These are phyloP conservation scores for Alisma plantagoaquatica DNA, from an alignment of 106 monocot species.

Conservation along the genomic window DNA sequence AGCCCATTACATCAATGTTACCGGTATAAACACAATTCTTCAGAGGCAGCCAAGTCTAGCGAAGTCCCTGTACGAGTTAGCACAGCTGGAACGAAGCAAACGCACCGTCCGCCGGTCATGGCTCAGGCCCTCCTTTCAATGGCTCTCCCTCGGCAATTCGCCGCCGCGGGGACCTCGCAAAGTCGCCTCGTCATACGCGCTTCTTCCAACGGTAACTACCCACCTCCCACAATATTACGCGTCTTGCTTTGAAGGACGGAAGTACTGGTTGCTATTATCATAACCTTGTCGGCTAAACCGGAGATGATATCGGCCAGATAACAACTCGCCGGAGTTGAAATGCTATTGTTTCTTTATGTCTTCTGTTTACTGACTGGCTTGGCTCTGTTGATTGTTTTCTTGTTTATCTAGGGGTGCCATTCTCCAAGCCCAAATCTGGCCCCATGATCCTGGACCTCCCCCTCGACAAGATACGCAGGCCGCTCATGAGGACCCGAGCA, in stretches of 20 bases:
- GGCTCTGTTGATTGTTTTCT: background rate
- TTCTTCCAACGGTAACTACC: constrained; percentile 42
- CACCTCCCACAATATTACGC: background rate
- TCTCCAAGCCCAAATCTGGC: constrained; percentile 56
- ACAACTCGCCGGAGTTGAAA: background rate
- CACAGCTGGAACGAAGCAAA: no score
- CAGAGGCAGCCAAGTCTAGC: no score
- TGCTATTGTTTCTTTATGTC: background rate
- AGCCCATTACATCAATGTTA: no score
- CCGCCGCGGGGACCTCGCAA: no score
- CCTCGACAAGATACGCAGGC: constrained; percentile 76
- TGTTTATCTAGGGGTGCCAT: constrained; percentile 46
- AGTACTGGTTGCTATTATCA: background rate
- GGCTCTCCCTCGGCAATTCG: background rate
- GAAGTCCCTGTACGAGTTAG: no score
- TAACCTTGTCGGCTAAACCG: background rate
- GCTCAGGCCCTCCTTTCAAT: background rate
- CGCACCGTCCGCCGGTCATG: no score
- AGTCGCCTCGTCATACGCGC: constrained; percentile 14
- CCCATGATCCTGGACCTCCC: constrained; percentile 67
- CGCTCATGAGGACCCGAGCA: constrained; percentile 66
- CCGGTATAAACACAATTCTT: no score
- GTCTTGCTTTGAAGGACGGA: background rate
- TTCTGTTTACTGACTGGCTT: background rate
- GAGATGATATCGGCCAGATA: background rate